Evolutionary conservation across 2,329 filamentous ascomycete species (phyloP).

Genomic region (Ascochyta clinopodiicola): DNA sequence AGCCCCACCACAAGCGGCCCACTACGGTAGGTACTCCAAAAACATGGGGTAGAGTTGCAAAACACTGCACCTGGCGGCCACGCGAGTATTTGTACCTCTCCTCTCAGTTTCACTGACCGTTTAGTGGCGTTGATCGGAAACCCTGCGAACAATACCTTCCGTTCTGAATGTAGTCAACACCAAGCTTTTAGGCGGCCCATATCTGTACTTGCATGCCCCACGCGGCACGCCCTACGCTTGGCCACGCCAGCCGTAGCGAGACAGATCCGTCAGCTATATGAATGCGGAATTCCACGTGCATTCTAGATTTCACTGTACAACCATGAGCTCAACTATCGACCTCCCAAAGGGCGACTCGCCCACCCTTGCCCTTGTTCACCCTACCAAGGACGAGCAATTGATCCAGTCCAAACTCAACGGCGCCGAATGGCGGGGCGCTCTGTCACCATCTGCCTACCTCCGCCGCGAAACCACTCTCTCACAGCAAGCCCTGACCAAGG

Average conservation of each 20-base stretch:
- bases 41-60: slow-evolving; percentile 7
- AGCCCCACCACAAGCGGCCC: background rate
- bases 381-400: slow-evolving; percentile 61
- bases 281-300: background rate
- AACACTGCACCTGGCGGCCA: background rate
- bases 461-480: slow-evolving; percentile 62
- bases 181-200: background rate
- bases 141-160: background rate
- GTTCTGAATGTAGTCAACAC: background rate
- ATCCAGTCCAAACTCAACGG: slow-evolving; percentile 62
- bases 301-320: background rate
- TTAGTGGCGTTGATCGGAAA: no score
- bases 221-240: background rate
- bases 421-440: slow-evolving; percentile 63
- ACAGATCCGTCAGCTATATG: background rate
- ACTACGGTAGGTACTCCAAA: background rate
- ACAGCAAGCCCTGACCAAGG: slow-evolving; percentile 58
- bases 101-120: no score
- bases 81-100: background rate
- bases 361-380: slow-evolving; percentile 60
- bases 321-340: slow-evolving; percentile 34
- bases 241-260: background rate
- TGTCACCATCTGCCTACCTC: slow-evolving; percentile 63
- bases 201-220: background rate
- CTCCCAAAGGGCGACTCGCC: slow-evolving; percentile 59